phyloP scores from a whole-genome alignment of 345 rosid genomes.

The Mercurialis annua region DNA sequence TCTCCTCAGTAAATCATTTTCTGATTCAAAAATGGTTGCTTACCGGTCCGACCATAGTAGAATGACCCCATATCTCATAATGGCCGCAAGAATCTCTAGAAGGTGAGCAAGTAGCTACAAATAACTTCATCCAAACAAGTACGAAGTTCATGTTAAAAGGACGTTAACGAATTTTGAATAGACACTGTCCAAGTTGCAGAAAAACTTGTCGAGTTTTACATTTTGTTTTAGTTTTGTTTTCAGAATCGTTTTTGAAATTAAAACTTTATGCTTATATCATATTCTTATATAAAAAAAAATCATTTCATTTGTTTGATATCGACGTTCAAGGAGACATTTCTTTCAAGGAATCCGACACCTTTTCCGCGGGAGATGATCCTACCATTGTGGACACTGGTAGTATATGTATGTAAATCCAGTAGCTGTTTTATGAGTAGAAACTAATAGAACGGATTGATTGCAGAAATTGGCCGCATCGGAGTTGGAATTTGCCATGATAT shows the following conservation, averaged over 20 bases:
- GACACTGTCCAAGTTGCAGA: no score
- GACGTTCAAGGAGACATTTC: conserved; percentile 21
- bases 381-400: conserved; percentile 26
- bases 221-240: no score
- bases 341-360: conserved; percentile 25
- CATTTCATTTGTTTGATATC: conserved; percentile 28
- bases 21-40: no score
- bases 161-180: not conserved
- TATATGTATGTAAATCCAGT: no score
- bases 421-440: not conserved
- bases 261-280: no score
- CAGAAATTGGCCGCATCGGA: conserved; percentile 22
- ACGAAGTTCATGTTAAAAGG: not conserved
- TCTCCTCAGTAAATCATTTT: no score
- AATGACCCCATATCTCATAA: conserved; percentile 29
- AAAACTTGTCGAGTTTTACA: no score
- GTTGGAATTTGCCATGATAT: conserved; percentile 33
- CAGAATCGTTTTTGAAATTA: no score
- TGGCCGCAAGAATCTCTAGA: conserved; percentile 24
- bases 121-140: conserved; percentile 13
- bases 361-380: conserved; percentile 21
- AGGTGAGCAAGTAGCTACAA: conserved; percentile 31
- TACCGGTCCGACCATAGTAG: conserved; percentile 28
- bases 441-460: not conserved
- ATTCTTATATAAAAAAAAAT: no score